Evolutionary conservation across 2,329 filamentous ascomycete species (phyloP).

Genomic region (Cryoendolithus antarcticus): DNA sequence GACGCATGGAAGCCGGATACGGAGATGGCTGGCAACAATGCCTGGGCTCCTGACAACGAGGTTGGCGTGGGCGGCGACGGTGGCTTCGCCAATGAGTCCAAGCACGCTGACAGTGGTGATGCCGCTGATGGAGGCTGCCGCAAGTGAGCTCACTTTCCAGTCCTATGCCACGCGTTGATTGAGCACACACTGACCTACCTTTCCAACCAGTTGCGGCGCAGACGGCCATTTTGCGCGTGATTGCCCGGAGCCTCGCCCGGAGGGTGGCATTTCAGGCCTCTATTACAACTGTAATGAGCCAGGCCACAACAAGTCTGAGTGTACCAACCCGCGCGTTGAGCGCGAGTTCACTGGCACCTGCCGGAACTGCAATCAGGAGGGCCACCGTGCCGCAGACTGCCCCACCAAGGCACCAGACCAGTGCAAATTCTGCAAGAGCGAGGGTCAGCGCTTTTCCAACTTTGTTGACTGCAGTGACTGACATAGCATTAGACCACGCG

Average conservation of each 20-base stretch:
- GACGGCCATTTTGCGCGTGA: conserved; percentile 37
- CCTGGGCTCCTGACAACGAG: conserved; percentile 6
- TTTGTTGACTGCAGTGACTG: too few relatives aligned
- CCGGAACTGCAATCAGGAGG: conserved; percentile 42
- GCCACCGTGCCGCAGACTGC: conserved; percentile 51
- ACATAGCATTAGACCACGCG: too few relatives aligned
- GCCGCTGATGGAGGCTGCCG: conserved; percentile 25
- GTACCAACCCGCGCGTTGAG: conserved; percentile 42
- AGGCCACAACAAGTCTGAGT: conserved; percentile 52
- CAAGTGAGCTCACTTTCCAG: conserved; percentile 21
- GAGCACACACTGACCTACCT: too few relatives aligned
- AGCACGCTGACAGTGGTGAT: conserved; percentile 13
- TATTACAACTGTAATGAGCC: conserved; percentile 50
- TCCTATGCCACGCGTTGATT: conserved; percentile 3
- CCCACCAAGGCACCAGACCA: conserved; percentile 43
- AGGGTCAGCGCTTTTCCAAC: conserved; percentile 16
- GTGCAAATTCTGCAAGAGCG: conserved; percentile 50
- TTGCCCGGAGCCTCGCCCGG: conserved; percentile 30
- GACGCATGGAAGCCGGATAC: conserved; percentile 13
- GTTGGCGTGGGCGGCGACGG: conserved; percentile 3
- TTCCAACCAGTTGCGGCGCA: conserved; percentile 26
- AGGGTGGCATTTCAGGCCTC: conserved; percentile 26
- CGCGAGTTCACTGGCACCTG: conserved; percentile 45
- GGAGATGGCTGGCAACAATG: conserved; percentile 4
- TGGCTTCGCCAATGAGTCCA: conserved; percentile 16